Base-by-base conservation (phyloP, 73 alveolate genomes). In the Uronychia setigera region DNA sequence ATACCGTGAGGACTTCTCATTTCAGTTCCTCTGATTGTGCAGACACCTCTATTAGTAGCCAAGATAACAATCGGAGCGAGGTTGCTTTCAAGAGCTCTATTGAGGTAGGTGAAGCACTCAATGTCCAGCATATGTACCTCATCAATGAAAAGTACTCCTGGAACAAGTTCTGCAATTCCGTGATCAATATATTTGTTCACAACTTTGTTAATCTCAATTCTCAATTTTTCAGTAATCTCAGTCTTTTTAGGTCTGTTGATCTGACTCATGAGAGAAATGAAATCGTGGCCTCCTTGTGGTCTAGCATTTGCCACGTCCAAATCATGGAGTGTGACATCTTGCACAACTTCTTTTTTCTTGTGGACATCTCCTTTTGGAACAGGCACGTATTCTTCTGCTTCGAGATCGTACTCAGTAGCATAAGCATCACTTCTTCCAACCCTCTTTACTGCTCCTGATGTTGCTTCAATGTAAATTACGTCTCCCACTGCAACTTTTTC, bases 291-390 rank as follows among this genome's bases (percentile, higher is more conserved):
- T 59, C 99, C 99, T 89, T 97, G 99, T n/a, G 99, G 99, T 79
- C 98, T 91, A 74, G 99, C 99, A 85, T 98, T 98, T 11, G 99
- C 99, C 60, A 97, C 98, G 88, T 98, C 99, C 67, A 98, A 87
- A 89, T 98, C 99, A 94, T 98, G 99, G 81, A 98, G 94, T 28
- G 99, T 98, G 77, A 98, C 99, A 87, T 98, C 99, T 94, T 98
- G 98, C 74, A 98, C 99, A 34, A 98, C 98, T 93, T 98, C 99
- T 93, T 98, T 98, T 93, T 98, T 98, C 95, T 98, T 98, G 88
- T 98, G 99, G 19, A 98, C 99, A 86, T 98, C 99, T 57, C 99
- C 99, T 87, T 98, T 98, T 0, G 99, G 99, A 74, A 98, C 94
- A 26, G 99, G 99, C 76, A 98, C 99, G 85, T 98, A 98, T 90